Evolutionary conservation across 176 grass and related monocot genomes (phyloP).

Genomic region (Ampelocalamus luodianensis): DNA sequence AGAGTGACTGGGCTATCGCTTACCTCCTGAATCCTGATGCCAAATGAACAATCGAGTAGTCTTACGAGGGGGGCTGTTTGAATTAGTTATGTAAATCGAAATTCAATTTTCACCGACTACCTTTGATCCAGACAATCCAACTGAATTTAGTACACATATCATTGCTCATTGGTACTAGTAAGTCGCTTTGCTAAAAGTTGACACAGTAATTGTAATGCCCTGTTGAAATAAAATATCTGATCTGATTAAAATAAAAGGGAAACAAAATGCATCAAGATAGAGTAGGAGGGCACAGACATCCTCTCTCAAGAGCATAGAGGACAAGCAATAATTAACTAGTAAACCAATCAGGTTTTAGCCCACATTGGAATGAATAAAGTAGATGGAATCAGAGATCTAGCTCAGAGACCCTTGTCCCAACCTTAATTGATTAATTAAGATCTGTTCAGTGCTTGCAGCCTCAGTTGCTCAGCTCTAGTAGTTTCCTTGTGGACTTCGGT

Average conservation of each 20-base stretch:
- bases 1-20: background rate
- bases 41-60: no score
- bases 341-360: conserved; percentile 17
- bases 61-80: background rate
- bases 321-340: conserved; percentile 22
- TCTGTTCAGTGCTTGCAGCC: conserved; percentile 14
- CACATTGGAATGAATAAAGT: conserved; percentile 48
- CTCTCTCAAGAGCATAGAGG: background rate
- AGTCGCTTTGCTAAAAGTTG: background rate
- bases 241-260: background rate
- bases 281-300: conserved; percentile 51
- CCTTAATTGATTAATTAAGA: conserved; percentile 32
- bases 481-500: conserved; percentile 56
- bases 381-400: conserved; percentile 41
- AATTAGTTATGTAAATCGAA: background rate
- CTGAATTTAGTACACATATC: background rate
- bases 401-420: conserved; percentile 49
- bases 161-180: background rate
- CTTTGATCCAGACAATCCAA: background rate
- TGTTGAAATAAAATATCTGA: conserved; percentile 18
- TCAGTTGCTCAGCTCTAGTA: conserved; percentile 45
- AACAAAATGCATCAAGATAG: background rate
- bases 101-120: background rate
- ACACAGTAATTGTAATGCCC: background rate
- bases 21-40: background rate